Base-by-base conservation (phyloP, 805 yeast species). In the Ogataea trehalophila region DNA sequence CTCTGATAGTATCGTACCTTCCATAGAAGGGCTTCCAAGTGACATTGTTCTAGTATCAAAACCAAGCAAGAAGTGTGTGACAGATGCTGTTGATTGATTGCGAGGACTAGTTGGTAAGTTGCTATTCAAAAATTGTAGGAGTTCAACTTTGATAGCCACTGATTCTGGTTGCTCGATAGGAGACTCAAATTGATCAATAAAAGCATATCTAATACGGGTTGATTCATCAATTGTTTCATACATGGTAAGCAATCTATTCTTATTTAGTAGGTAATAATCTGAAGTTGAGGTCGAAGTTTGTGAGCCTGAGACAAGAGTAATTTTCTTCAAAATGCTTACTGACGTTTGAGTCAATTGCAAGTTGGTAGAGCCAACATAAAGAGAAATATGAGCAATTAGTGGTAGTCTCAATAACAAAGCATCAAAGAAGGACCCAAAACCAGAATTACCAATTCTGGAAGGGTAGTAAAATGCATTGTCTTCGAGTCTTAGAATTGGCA, bases 151-250 rank as follows among this genome's bases (percentile, higher is more conserved):
- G 14, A 80, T 59, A 5, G 66, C 68, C 33, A 82, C 62, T 16
- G 68, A 67, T 6, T 70, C 66, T 7, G 69, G 63, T n/a, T 59
- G 54, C 1, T 66, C 64, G 37, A 75, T 70, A 7, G 56, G 70
- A 6, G 79, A 56, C 39, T 77, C 83, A 20, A 85, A 57, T 58
- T 88, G 95, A 37, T 80, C 77, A 38, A 87, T 80, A 49, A 90
- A 81, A 0, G 89, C 80, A 55, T 77, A 79, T 50, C 85, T 79
- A 36, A 92, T 85, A 53, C 91, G 75, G 2, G 76, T 69, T 0
- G 95, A 80, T 55, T 91, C 97, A 54, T 87, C 87, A 33, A 86
- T 79, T 15, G 90, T 83, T 56, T 83, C 85, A 45, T 86, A 74
- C 36, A 87, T 74, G 0, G 88, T 81, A 41, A 91, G 64, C 14